These are phyloP conservation scores for Peronosclerospora sorghi DNA, from an alignment of 352 stramenopile species.

Conservation along the genomic window DNA sequence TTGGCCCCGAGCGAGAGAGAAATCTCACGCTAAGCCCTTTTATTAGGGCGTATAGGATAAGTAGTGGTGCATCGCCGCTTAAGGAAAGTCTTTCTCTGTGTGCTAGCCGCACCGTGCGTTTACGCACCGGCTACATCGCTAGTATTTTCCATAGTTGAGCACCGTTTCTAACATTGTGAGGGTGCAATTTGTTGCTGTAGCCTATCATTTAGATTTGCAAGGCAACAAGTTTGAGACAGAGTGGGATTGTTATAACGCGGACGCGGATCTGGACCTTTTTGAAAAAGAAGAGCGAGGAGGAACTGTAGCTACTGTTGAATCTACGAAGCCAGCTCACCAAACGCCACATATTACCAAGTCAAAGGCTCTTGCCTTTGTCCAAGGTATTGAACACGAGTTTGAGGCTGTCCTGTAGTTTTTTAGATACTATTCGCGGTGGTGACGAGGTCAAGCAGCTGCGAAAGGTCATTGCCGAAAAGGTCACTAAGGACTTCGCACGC, in stretches of 20 bases:
- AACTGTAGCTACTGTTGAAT: background rate
- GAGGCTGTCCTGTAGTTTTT: conserved; percentile 65
- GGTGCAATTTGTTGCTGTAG: conserved; percentile 28
- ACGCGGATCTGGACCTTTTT: conserved; percentile 59
- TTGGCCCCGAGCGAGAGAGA: no score
- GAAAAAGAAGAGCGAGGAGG: conserved; percentile 40
- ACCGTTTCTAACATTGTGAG: no score
- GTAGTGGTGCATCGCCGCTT: no score
- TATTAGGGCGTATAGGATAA: no score
- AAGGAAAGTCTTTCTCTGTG: no score
- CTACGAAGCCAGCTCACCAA: conserved; percentile 1
- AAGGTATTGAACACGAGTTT: conserved; percentile 63
- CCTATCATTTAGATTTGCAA: conserved; percentile 79
- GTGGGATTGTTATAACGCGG: conserved; percentile 76
- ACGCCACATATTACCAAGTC: conserved; percentile 22
- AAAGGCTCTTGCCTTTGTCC: conserved; percentile 31
- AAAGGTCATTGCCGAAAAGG: conserved; percentile 52
- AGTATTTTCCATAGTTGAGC: no score
- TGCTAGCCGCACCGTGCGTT: no score
- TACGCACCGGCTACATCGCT: no score
- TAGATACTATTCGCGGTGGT: conserved; percentile 62
- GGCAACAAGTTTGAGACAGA: conserved; percentile 84
- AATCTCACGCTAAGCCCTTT: no score
- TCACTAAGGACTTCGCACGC: conserved; percentile 49
- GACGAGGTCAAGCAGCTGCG: conserved; percentile 53